These are phyloP conservation scores for Diplodia mutila DNA, from an alignment of 2,329 filamentous ascomycete species.

Conservation along the genomic window DNA sequence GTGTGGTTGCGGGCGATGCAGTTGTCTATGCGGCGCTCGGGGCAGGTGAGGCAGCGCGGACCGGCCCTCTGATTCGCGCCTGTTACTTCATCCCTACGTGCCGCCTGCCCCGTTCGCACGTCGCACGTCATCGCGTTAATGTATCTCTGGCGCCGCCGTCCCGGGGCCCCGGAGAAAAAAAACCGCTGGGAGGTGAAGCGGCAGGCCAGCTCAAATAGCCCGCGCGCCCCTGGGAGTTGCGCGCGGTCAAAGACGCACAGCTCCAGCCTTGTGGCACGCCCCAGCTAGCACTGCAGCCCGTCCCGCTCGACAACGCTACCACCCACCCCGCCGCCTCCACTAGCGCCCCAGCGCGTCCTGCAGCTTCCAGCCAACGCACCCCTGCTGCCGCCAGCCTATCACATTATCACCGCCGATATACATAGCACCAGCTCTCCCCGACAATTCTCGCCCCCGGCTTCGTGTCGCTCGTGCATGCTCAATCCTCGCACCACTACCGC, in stretches of 20 bases:
- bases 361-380: neutral
- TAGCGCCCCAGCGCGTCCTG: neutral
- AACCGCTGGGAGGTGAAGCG: neutral
- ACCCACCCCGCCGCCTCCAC: neutral
- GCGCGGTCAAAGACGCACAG: slow-evolving; percentile 50
- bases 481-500: slow-evolving; percentile 7
- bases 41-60: slow-evolving; percentile 6
- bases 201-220: slow-evolving; percentile 5
- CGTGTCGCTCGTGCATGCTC: neutral
- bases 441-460: slow-evolving; percentile 1
- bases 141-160: slow-evolving; percentile 16
- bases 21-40: neutral
- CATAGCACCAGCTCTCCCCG: slow-evolving; percentile 1
- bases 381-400: slow-evolving; percentile 13
- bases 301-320: neutral
- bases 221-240: neutral
- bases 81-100: slow-evolving; percentile 12
- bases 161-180: neutral
- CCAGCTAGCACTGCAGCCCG: neutral
- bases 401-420: slow-evolving; percentile 11
- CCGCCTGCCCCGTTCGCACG: too few species aligned
- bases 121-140: slow-evolving; percentile 23
- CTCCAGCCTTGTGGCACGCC: slow-evolving; percentile 80
- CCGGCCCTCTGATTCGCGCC: slow-evolving; percentile 8
- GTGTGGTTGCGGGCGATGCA: neutral